A percentile compares a stretch with the other conserved stretches of the same genome.
Conservation (phyloP, 768 basidiomycete species). For the Sporobolomyces phaffii region DNA sequence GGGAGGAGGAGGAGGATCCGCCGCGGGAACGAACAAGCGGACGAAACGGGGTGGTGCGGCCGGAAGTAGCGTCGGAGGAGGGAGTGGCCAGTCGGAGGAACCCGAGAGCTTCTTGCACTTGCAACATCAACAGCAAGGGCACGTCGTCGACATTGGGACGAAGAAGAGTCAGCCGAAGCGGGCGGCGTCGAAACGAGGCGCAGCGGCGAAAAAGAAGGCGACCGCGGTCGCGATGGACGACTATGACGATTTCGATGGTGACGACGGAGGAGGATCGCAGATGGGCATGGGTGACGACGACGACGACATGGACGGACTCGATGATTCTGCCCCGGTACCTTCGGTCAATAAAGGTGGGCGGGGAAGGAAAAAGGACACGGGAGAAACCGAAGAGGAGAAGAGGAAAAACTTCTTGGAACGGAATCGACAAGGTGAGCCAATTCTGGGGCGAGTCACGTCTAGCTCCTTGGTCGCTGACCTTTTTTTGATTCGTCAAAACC, state of each 20-base stretch:
- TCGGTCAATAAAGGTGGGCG: conserved; percentile 47
- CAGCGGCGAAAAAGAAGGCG: conserved; percentile 5
- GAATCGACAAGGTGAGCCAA: conserved; percentile 82
- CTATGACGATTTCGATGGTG: neutral
- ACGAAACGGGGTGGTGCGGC: neutral
- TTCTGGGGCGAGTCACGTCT: conserved; percentile 2
- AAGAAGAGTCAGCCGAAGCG: conserved; percentile 16
- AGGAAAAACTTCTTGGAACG: conserved; percentile 91
- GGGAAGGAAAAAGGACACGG: conserved; percentile 58
- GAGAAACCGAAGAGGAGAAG: conserved; percentile 98
- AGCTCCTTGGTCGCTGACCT: too few relatives aligned
- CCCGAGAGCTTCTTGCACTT: neutral
- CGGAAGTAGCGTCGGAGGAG: too few relatives aligned
- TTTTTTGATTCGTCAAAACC: neutral
- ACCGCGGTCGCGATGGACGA: too few relatives aligned
- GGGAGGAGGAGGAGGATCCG: too few relatives aligned
- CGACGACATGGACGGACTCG: conserved; percentile 20
- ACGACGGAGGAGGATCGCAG: neutral
- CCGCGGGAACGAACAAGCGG: neutral
- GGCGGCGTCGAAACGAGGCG: conserved; percentile 11
- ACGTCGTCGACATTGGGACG: too few relatives aligned
- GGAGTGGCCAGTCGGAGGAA: neutral
- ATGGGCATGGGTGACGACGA: conserved; percentile 23
- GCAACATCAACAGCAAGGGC: too few relatives aligned
- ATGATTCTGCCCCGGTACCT: neutral